Evolutionary conservation across 2,329 filamentous ascomycete genomes (phyloP), one percentile per base, ranked within the genome.

Genomic region (Botrytis paeoniae): DNA sequence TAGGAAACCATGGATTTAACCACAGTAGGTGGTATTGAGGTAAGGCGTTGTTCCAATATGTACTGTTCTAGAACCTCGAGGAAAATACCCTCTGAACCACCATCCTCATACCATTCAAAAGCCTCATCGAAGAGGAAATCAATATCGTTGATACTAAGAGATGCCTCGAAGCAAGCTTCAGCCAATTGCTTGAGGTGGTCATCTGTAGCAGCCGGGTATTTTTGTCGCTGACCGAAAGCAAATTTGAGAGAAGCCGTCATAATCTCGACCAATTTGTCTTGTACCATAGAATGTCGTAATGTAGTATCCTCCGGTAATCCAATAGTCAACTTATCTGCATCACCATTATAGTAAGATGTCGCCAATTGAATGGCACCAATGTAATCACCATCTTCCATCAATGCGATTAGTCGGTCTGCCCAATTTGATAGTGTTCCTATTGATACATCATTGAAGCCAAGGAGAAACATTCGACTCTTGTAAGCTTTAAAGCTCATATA

Each of bases 341-440:
- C 91, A 37, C 96, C 96, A 12, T 90, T 91, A 80, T 97, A 98
- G 82, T 98, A 99, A 0, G 92, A 92, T 0, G 94, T 97, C 16
- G 95, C 97, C 73, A 99, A 86, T 76, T 92, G 89, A 74, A 99
- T 97, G 2, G 96, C 95, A 20, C 90, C 92, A 76, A 99, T 92
- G 79, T 97, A 97, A 82, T 98, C 94, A n/a, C 96, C 96, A 73
- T 94, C 89, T 81, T 98, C 95, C 93, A 99, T 98, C 77, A 98
- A 86, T 0, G 95, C 95, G 76, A 98, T 90, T 29, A 99, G 85
- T 59, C 96, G 88, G 82, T 99, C 96, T 3, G 96, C 95, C 96
- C 96, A 99, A 78, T 99, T 99, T 0, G 96, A 98, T 48, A 99
- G 83, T 7, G 92, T 93, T 2, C 96, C 96, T 65, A 98, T 93